Percentiles rank a stretch among this genome's conserved stretches.
Evolutionary conservation across 2,329 filamentous ascomycete genomes (phyloP).

Genomic region (Celoporthe dispersa): DNA sequence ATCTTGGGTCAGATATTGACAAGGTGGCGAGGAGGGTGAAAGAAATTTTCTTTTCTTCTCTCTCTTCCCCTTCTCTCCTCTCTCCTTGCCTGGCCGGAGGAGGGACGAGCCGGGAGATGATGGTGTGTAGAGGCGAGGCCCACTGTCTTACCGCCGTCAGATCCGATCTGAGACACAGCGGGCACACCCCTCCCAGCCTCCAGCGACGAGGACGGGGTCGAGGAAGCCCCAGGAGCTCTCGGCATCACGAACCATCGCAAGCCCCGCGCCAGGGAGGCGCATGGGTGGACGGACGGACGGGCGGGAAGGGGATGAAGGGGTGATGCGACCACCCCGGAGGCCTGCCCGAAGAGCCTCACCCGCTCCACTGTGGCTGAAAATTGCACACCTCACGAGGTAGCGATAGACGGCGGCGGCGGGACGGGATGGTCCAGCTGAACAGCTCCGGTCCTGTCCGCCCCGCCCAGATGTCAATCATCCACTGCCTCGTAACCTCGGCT

Average conservation of each 20-base stretch:
- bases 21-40: conserved; percentile 7
- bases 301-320: conserved; percentile 8
- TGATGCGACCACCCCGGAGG: conserved; percentile 26
- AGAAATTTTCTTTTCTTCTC: not conserved
- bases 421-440: conserved; percentile 3
- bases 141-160: conserved; percentile 23
- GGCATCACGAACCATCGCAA: conserved; percentile 4
- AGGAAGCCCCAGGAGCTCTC: not conserved
- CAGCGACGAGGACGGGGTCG: not conserved
- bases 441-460: conserved; percentile 3
- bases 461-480: not conserved
- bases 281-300: conserved; percentile 4
- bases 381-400: conserved; percentile 12
- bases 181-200: not conserved
- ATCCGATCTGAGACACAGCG: conserved; percentile 14
- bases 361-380: conserved; percentile 22
- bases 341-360: conserved; percentile 30
- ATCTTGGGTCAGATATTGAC: not conserved
- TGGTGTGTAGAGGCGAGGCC: conserved; percentile 6
- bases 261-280: conserved; percentile 8
- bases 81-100: not conserved
- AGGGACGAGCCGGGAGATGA: not conserved
- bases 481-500: conserved; percentile 2
- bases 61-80: too few relatives aligned
- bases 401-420: not conserved